phyloP scores from a whole-genome alignment of 495 filamentous ascomycete species.

The Penicillium diatomitis region DNA sequence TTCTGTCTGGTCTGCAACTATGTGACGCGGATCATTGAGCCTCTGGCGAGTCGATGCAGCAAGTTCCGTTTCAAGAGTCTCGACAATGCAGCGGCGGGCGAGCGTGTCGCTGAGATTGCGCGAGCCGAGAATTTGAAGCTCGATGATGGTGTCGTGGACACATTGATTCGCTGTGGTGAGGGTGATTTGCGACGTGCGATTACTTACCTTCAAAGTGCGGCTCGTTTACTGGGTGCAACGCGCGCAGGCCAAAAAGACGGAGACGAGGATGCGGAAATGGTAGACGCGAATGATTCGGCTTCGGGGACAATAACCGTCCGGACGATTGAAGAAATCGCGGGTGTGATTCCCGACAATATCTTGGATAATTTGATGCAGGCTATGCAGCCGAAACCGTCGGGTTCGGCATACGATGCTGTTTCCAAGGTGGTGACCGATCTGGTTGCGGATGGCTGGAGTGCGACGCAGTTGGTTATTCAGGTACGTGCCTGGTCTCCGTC shows the following conservation, averaged over 20 bases:
- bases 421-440: slow-evolving; percentile 74
- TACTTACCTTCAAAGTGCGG: slow-evolving; percentile 89
- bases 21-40: slow-evolving; percentile 95
- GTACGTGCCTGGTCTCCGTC: slow-evolving; percentile 31
- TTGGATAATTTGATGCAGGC: slow-evolving; percentile 63
- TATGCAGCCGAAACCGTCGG: slow-evolving; percentile 61
- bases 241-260: slow-evolving; percentile 36
- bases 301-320: slow-evolving; percentile 54
- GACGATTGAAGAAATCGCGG: slow-evolving; percentile 89
- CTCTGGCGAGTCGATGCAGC: slow-evolving; percentile 78
- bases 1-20: slow-evolving; percentile 99
- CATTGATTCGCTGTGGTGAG: slow-evolving; percentile 77
- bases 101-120: slow-evolving; percentile 72
- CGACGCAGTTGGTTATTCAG: slow-evolving; percentile 76
- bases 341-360: slow-evolving; percentile 71
- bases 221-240: slow-evolving; percentile 61
- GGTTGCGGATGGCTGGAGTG: slow-evolving; percentile 97
- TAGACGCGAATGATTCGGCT: slow-evolving; percentile 20
- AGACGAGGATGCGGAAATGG: slow-evolving; percentile 43
- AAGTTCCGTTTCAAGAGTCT: slow-evolving; percentile 98
- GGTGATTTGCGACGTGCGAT: slow-evolving; percentile 94
- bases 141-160: slow-evolving; percentile 70
- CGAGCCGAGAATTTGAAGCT: slow-evolving; percentile 61
- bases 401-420: slow-evolving; percentile 62
- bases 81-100: slow-evolving; percentile 70